Percentiles rank a stretch among this genome's conserved stretches.
Conservation (phyloP, 1,139 yeast genomes). For the Lodderomyces pseudojiufengensis region DNA sequence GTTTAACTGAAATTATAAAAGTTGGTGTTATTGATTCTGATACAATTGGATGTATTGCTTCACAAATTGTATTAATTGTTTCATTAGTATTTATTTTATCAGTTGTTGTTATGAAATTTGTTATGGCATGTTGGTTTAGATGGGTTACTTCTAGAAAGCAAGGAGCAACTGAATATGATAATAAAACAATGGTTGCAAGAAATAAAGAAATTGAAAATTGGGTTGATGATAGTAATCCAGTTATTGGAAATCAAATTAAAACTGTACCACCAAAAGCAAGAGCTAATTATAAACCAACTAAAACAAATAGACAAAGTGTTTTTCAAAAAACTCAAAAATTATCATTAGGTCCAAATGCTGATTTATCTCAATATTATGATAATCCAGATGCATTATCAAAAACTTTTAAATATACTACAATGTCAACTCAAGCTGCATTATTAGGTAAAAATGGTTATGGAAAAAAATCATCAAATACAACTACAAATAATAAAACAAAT, state of each 20-base stretch:
- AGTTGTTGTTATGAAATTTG: constrained; percentile 70
- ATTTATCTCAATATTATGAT: constrained; percentile 40
- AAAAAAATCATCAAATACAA: constrained; percentile 9
- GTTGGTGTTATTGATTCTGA: constrained; percentile 89
- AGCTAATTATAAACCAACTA: constrained; percentile 43
- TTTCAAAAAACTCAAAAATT: constrained; percentile 36
- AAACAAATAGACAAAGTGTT: constrained; percentile 44
- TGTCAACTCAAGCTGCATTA: constrained; percentile 53
- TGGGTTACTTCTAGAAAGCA: constrained; percentile 78
- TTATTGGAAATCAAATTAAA: constrained; percentile 53
- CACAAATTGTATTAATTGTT: constrained; percentile 72
- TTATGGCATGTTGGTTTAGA: constrained; percentile 83
- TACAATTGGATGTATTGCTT: constrained; percentile 94
- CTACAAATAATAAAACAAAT: constrained; percentile 10
- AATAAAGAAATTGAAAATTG: constrained; percentile 72
- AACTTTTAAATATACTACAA: constrained; percentile 49
- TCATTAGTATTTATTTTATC: constrained; percentile 83
- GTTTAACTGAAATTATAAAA: constrained; percentile 81
- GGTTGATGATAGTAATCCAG: constrained; percentile 52
- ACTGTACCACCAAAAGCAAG: constrained; percentile 51
- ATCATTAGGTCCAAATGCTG: constrained; percentile 38
- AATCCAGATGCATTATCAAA: constrained; percentile 36
- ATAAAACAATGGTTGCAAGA: constrained; percentile 42
- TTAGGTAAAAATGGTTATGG: constrained; percentile 25
- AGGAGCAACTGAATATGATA: constrained; percentile 67